Conservation (phyloP, 1,139 yeast genomes). For the Sugiyamaella neomexicana region DNA sequence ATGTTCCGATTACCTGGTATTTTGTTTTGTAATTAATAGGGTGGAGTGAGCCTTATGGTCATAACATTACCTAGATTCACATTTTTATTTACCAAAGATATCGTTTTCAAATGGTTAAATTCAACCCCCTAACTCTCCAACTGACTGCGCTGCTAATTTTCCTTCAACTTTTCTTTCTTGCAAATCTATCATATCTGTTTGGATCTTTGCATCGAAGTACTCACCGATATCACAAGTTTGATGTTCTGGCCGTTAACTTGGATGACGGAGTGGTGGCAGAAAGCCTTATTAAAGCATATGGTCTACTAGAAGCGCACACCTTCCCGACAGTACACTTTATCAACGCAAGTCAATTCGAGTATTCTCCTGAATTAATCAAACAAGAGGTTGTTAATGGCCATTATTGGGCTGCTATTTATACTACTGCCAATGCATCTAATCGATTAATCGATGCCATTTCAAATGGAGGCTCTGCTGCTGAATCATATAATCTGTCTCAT, state of each 20-base stretch:
- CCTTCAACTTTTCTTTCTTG: constrained; percentile 19
- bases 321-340: constrained; percentile 19
- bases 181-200: constrained; percentile 19
- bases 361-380: constrained; percentile 8
- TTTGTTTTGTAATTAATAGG: too few relatives aligned
- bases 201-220: constrained; percentile 21
- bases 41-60: too few relatives aligned
- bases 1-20: too few relatives aligned
- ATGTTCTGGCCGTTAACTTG: constrained; percentile 22
- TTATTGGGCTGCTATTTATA: constrained; percentile 25
- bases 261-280: constrained; percentile 24
- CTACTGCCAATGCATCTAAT: constrained; percentile 20
- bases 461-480: constrained; percentile 17
- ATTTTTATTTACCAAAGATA: too few relatives aligned
- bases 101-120: too few relatives aligned
- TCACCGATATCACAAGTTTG: constrained; percentile 15
- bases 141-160: constrained; percentile 2
- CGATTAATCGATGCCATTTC: constrained; percentile 19
- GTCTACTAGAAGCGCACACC: constrained; percentile 14
- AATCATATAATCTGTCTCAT: constrained; percentile 16
- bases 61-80: too few relatives aligned
- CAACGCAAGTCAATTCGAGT: constrained; percentile 10
- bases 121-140: background rate
- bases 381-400: constrained; percentile 11
- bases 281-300: constrained; percentile 19